A percentile compares a stretch with the other conserved stretches of the same genome.
Conservation (phyloP, 352 stramenopile species). For the Globisporangium rhizosaccharum region DNA sequence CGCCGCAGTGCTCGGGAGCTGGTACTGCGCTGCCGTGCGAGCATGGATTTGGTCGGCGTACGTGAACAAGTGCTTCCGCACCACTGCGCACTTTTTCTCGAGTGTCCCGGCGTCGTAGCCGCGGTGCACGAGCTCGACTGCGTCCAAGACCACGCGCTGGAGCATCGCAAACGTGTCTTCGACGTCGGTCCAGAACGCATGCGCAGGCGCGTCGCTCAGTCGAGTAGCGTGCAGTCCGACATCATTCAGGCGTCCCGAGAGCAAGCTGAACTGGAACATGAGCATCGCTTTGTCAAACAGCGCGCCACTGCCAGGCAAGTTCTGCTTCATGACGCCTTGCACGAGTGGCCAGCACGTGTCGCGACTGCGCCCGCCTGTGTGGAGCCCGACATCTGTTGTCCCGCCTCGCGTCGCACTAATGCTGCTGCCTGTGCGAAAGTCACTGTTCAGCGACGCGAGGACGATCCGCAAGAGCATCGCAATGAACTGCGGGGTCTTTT, state of each 20-base stretch:
- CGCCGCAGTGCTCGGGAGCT: background rate
- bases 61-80: conserved; percentile 1
- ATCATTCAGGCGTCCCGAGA: background rate
- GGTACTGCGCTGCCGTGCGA: background rate
- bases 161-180: conserved; percentile 20
- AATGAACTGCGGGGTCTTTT: conserved; percentile 57
- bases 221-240: too few relatives aligned
- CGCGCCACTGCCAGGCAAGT: conserved; percentile 23
- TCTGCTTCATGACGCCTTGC: conserved; percentile 22
- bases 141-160: conserved; percentile 1
- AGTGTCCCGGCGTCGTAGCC: conserved; percentile 4
- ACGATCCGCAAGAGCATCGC: conserved; percentile 20
- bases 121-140: conserved; percentile 1
- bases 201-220: background rate
- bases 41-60: background rate
- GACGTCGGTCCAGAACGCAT: conserved; percentile 2
- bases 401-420: conserved; percentile 22
- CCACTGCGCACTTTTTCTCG: background rate
- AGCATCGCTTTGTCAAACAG: conserved; percentile 36
- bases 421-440: background rate
- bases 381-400: conserved; percentile 45
- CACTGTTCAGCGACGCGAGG: background rate
- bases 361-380: conserved; percentile 34
- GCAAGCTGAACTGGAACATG: conserved; percentile 19
- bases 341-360: conserved; percentile 60